Evolutionary conservation across 306 rosid genomes (phyloP).

Genomic region (Dalbergia cultrata): DNA sequence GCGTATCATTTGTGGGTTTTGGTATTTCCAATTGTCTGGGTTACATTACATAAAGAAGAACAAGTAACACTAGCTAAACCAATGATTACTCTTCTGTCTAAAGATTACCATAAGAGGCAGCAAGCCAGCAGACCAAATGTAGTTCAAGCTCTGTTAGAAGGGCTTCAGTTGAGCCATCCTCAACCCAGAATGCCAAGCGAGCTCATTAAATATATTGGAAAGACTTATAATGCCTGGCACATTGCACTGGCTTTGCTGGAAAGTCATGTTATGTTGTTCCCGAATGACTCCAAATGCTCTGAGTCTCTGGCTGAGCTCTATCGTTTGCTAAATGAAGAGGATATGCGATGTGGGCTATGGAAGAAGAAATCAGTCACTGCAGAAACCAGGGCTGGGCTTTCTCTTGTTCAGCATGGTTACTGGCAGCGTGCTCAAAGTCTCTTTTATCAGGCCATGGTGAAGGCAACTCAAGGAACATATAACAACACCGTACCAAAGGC

Average conservation of each 20-base stretch:
- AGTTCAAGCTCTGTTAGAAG: constrained; percentile 98
- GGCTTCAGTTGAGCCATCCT: constrained; percentile 99
- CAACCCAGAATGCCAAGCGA: constrained; percentile 99
- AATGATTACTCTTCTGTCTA: constrained; percentile 91
- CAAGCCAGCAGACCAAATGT: constrained; percentile 94
- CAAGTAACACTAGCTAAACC: constrained; percentile 96
- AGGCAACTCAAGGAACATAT: constrained; percentile 98
- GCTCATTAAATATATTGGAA: constrained; percentile 96
- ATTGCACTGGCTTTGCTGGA: constrained; percentile 93
- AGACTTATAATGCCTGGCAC: constrained; percentile 99
- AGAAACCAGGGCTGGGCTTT: constrained; percentile 98
- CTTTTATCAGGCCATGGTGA: constrained; percentile 98
- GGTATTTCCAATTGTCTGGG: constrained; percentile 99
- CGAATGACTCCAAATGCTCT: constrained; percentile 85
- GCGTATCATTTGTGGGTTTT: constrained; percentile 99
- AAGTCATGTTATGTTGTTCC: constrained; percentile 95
- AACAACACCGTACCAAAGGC: constrained; percentile 96
- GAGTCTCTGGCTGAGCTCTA: constrained; percentile 98
- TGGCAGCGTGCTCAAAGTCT: constrained; percentile 99
- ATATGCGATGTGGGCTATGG: constrained; percentile 99
- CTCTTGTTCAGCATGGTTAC: constrained; percentile 98
- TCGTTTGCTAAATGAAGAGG: constrained; percentile 97
- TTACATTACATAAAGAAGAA: constrained; percentile 93
- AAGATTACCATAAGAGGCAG: constrained; percentile 97
- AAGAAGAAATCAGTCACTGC: constrained; percentile 89